Evolutionary conservation across 306 rosid species (phyloP).

Genomic region (Lotus japonicus): DNA sequence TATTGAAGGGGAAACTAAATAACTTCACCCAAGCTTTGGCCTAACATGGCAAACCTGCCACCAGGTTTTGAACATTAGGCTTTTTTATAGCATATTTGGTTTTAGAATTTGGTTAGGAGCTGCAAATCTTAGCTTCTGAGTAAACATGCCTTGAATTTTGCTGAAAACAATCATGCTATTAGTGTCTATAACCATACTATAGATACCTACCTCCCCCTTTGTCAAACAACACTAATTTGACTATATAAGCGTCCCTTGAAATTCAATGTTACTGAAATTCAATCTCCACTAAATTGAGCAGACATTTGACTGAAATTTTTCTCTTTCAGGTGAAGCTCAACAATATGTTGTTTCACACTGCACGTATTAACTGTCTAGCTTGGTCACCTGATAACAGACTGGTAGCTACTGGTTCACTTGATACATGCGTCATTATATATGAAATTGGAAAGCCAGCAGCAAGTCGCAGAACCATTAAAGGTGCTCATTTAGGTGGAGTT

Average conservation of each 20-base stretch:
- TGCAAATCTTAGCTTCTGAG: too few relatives aligned
- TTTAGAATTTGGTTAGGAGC: too few relatives aligned
- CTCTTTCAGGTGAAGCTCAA: conserved; percentile 77
- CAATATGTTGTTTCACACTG: conserved; percentile 85
- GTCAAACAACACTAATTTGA: too few relatives aligned
- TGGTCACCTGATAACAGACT: conserved; percentile 90
- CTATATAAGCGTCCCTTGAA: too few relatives aligned
- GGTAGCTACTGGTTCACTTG: conserved; percentile 94
- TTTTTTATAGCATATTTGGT: too few relatives aligned
- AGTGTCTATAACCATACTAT: too few relatives aligned
- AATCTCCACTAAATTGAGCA: neutral
- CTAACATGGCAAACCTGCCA: neutral
- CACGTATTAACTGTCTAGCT: conserved; percentile 86
- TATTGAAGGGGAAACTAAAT: neutral
- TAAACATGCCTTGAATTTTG: too few relatives aligned
- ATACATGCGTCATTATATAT: conserved; percentile 75
- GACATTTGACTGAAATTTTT: conserved; percentile 10
- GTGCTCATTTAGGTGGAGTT: conserved; percentile 93
- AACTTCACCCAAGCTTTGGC: neutral
- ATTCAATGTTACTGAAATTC: too few relatives aligned
- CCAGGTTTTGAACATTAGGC: neutral
- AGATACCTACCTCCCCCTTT: too few relatives aligned
- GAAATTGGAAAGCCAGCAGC: conserved; percentile 88
- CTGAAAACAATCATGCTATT: too few relatives aligned
- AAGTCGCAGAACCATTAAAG: conserved; percentile 73